Base-by-base conservation (phyloP, 2,329 filamentous ascomycete genomes). In the Penicillium sp. region DNA sequence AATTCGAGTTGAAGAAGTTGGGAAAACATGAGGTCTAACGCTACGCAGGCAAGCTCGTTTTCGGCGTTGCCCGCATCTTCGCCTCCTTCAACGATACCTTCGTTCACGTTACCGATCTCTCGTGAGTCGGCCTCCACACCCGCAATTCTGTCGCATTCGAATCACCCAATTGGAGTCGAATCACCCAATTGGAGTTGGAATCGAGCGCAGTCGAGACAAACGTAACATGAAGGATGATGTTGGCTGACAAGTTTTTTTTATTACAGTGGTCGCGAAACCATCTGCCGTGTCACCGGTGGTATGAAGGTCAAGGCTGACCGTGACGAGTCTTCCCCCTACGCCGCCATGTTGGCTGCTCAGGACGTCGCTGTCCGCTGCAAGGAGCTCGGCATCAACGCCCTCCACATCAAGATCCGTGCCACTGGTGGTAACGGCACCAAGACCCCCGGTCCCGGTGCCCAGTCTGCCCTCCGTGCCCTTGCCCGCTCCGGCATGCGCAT, bases 301-400 rank as follows among this genome's bases (percentile, higher is more conserved):
- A 99, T 99, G 94, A 99, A 99, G 87, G 94, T 99, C 87, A 99
- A 99, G 89, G 92, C 92, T 80, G 92, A 99, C 77, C 93, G 94
- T 86, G 94, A 99, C 83, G 94, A 99, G 86, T 97, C 93, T 74
- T 97, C 94, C 69, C 94, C 94, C 73, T 99, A 99, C 86, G 94
- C 94, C 75, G 94, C 94, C 82, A 99, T 99, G 94, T 92, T 99
- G 90, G 94, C 94, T 82, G 94, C 94, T 68, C 94, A 99, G 86
- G 92, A 96, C 79, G 91, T 96, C 77, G 94, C 94, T 74, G 82
- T 85, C 78, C 91, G 94, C 81, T 94, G 90, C 83, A 89, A 89
- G 80, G 86, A 90, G 75, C 80, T 92, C 70, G 86, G 86, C 68
- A 92, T 94, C 76, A 97, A 91, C 78, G 93, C 94, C 76, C 90